Evolutionary conservation across 2,329 filamentous ascomycete species (phyloP).

Genomic region (Claviceps arundinis): DNA sequence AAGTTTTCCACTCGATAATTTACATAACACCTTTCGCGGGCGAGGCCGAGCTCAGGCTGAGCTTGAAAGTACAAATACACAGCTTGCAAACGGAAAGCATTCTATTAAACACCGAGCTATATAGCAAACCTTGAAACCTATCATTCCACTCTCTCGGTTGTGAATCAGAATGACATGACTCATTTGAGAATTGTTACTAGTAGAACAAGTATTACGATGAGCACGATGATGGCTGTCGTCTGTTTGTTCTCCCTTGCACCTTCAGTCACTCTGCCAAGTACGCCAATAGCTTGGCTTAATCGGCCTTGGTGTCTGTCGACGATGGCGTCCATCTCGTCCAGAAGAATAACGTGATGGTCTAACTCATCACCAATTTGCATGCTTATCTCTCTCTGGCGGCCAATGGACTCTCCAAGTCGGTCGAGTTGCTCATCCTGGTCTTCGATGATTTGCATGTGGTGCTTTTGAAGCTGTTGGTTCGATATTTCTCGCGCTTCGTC

Average conservation of each 20-base stretch:
- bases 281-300: constrained; percentile 59
- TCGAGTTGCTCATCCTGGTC: constrained; percentile 95
- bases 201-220: constrained; percentile 72
- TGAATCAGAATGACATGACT: constrained; percentile 3
- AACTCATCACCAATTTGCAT: constrained; percentile 96
- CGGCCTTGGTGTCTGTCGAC: constrained; percentile 70
- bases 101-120: neutral
- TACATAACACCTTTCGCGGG: neutral
- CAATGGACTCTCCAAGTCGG: constrained; percentile 69
- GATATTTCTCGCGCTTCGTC: constrained; percentile 47
- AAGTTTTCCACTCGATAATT: neutral
- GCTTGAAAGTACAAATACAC: neutral
- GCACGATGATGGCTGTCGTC: constrained; percentile 64
- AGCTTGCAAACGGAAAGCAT: neutral
- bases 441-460: constrained; percentile 67
- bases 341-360: constrained; percentile 74
- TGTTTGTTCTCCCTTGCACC: constrained; percentile 78
- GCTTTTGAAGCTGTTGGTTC: constrained; percentile 77
- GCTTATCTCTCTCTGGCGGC: constrained; percentile 78
- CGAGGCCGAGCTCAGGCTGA: neutral
- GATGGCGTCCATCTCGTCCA: constrained; percentile 77
- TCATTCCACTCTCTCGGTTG: neutral
- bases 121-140: neutral
- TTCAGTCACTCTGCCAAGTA: constrained; percentile 57
- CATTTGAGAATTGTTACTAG: constrained; percentile 73